phyloP scores from a whole-genome alignment of 2,329 filamentous ascomycete genomes.

The Fusarium devonianum region DNA sequence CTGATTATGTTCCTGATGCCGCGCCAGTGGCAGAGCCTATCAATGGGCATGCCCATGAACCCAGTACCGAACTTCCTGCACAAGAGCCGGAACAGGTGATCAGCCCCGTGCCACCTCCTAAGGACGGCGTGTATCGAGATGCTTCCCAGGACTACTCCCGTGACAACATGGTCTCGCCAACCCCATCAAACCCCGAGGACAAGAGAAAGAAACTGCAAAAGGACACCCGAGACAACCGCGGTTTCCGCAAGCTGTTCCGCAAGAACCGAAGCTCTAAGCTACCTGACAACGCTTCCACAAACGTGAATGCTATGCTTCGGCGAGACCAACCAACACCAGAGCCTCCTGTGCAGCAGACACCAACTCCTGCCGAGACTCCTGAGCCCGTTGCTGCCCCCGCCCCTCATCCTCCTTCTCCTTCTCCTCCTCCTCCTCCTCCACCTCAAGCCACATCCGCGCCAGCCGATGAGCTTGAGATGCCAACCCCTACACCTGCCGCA shows the following conservation, averaged over 20 bases:
- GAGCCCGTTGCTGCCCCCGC: conserved; percentile 36
- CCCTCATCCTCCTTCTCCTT: not conserved
- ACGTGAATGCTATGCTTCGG: conserved; percentile 60
- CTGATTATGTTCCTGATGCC: conserved; percentile 15
- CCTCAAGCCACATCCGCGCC: conserved; percentile 15
- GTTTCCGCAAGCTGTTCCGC: conserved; percentile 72
- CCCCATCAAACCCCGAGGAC: conserved; percentile 52
- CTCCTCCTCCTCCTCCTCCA: no score
- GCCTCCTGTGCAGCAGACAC: conserved; percentile 15
- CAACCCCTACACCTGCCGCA: conserved; percentile 27
- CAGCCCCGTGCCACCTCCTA: conserved; percentile 38
- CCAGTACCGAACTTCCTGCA: not conserved
- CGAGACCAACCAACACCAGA: conserved; percentile 44
- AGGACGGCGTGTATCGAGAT: conserved; percentile 36
- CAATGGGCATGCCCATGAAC: conserved; percentile 4
- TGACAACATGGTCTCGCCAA: conserved; percentile 36
- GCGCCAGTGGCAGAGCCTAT: conserved; percentile 13
- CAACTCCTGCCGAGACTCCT: conserved; percentile 38
- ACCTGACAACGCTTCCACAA: conserved; percentile 60
- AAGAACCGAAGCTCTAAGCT: conserved; percentile 67
- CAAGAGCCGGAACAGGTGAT: conserved; percentile 13
- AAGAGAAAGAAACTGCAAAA: conserved; percentile 63
- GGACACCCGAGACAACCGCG: conserved; percentile 55
- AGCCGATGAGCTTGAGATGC: conserved; percentile 21
- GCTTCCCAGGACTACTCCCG: conserved; percentile 32